Evolutionary conservation across 179 eudicot genomes (phyloP).

Genomic region (Dionaea muscipula): DNA sequence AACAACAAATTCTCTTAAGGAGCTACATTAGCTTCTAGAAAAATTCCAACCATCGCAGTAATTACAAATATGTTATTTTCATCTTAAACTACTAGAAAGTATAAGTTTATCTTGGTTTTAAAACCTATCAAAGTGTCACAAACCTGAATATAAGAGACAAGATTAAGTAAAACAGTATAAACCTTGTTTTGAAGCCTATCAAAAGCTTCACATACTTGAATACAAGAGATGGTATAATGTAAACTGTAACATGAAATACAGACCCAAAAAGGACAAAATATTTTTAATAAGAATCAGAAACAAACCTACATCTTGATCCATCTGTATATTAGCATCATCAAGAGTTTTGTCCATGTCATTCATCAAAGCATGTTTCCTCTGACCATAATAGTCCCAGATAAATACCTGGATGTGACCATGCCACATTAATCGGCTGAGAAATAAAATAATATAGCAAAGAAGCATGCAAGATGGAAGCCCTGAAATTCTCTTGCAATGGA

Average conservation of each 20-base stretch:
- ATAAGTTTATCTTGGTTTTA: background rate
- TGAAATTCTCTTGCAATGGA: background rate
- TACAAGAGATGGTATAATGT: too few relatives aligned
- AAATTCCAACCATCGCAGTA: too few relatives aligned
- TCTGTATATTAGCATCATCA: constrained; percentile 89
- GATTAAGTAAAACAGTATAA: too few relatives aligned
- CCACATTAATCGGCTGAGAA: background rate
- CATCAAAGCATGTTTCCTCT: constrained; percentile 67
- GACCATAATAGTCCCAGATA: constrained; percentile 79
- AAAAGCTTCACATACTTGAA: too few relatives aligned
- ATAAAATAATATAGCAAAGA: constrained; percentile 1
- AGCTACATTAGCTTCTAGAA: too few relatives aligned
- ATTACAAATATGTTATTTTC: too few relatives aligned
- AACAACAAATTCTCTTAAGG: too few relatives aligned
- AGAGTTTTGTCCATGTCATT: constrained; percentile 78
- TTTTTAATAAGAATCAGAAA: constrained; percentile 2
- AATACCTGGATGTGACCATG: constrained; percentile 33
- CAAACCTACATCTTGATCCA: constrained; percentile 88
- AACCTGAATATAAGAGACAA: background rate
- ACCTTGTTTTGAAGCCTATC: too few relatives aligned
- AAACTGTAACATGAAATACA: too few relatives aligned
- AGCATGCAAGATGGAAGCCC: background rate
- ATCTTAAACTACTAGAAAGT: background rate
- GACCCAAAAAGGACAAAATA: background rate
- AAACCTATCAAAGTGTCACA: background rate